Conservation (phyloP, 2,329 filamentous ascomycete genomes). For the Diaporthe longicolla region DNA sequence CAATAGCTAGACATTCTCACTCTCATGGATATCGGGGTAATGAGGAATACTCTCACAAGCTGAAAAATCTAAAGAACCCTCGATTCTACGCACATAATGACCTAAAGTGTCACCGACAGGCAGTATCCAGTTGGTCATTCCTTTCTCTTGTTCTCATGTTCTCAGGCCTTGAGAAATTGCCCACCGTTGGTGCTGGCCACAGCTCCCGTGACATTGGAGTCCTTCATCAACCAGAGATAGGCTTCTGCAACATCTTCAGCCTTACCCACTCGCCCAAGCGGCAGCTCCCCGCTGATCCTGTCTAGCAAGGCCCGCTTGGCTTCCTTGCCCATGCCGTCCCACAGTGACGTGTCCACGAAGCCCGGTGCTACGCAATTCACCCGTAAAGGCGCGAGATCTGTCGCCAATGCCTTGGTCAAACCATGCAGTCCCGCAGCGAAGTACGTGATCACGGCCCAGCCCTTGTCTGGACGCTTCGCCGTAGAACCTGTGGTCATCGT, state of each 20-base stretch:
- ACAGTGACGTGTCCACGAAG: slow-evolving; percentile 62
- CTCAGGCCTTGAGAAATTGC: slow-evolving; percentile 39
- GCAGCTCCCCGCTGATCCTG: slow-evolving; percentile 41
- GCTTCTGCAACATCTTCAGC: slow-evolving; percentile 49
- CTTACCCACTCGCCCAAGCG: slow-evolving; percentile 43
- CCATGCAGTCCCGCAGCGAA: slow-evolving; percentile 66
- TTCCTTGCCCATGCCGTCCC: slow-evolving; percentile 49
- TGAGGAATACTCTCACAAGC: too few relatives aligned
- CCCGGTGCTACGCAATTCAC: slow-evolving; percentile 75
- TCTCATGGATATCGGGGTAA: too few relatives aligned
- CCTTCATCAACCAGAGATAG: slow-evolving; percentile 50
- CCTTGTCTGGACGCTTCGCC: slow-evolving; percentile 64
- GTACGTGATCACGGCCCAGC: slow-evolving; percentile 64
- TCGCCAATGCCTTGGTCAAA: slow-evolving; percentile 68
- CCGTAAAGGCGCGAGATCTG: slow-evolving; percentile 74
- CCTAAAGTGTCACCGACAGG: neutral
- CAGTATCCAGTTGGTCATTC: neutral
- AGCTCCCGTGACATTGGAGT: slow-evolving; percentile 47
- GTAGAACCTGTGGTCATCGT: slow-evolving; percentile 70
- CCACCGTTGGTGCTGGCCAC: slow-evolving; percentile 45
- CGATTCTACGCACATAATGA: neutral
- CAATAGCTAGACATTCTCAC: too few relatives aligned
- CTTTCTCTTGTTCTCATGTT: neutral
- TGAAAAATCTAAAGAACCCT: neutral
- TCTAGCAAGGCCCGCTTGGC: slow-evolving; percentile 45